These are phyloP conservation scores for Arthrobotrys entomopaga DNA, from an alignment of 2,329 filamentous ascomycete species.

Conservation along the genomic window DNA sequence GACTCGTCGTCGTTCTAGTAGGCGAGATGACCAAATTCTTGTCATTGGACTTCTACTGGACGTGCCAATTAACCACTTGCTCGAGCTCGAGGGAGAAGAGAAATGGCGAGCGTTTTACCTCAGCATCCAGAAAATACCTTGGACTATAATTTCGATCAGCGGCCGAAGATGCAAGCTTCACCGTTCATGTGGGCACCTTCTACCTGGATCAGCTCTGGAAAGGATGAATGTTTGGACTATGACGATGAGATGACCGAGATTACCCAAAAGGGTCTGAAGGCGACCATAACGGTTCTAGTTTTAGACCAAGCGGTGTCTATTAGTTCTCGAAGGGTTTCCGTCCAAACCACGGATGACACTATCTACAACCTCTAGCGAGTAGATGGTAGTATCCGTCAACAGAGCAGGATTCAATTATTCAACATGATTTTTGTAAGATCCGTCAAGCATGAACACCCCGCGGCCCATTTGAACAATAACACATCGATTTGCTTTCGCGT, in stretches of 20 bases:
- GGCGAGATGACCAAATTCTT: constrained; percentile 7
- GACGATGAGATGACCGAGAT: background rate
- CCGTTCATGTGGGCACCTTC: constrained; percentile 6
- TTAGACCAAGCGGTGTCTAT: no score
- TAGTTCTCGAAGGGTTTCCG: no score
- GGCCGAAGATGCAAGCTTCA: constrained; percentile 7
- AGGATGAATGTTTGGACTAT: background rate
- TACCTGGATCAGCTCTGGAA: constrained; percentile 2
- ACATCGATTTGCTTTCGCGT: background rate
- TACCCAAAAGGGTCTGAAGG: no score
- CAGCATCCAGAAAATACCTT: background rate
- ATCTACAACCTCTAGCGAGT: no score
- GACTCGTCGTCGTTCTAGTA: constrained; percentile 2
- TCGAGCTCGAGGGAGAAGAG: constrained; percentile 11
- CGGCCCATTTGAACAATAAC: background rate
- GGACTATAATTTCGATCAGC: background rate
- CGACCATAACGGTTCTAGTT: no score
- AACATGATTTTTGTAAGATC: background rate
- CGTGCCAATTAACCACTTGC: background rate
- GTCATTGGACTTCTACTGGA: constrained; percentile 5
- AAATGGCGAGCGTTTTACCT: constrained; percentile 1
- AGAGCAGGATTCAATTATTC: constrained; percentile 2
- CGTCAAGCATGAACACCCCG: background rate
- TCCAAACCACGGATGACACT: no score
- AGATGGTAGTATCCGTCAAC: background rate